phyloP scores from a whole-genome alignment of 1,284 basidiomycete genomes.

The Puccinia brachypodii region DNA sequence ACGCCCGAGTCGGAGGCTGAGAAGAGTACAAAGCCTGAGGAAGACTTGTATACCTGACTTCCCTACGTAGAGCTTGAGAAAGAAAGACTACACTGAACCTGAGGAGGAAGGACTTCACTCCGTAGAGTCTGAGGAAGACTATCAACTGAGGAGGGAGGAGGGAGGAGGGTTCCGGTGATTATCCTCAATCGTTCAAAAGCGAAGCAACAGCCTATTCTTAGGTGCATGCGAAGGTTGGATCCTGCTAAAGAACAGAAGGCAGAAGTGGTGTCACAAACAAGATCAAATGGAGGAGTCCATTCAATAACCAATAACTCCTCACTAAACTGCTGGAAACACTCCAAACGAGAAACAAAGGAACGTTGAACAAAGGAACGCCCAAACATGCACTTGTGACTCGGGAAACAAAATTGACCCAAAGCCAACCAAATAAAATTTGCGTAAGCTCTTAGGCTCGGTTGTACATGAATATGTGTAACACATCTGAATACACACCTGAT shows the following conservation, averaged over 20 bases:
- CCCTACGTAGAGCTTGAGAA: too few relatives aligned
- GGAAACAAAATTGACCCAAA: neutral
- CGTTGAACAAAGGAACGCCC: conserved; percentile 1
- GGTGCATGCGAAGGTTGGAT: neutral
- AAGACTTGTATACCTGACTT: too few relatives aligned
- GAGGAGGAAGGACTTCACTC: too few relatives aligned
- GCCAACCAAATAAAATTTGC: neutral
- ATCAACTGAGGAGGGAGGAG: neutral
- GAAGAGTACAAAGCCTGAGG: too few relatives aligned
- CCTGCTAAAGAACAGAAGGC: neutral
- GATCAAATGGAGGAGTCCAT: neutral
- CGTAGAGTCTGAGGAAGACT: too few relatives aligned
- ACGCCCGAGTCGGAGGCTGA: neutral
- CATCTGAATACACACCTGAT: neutral
- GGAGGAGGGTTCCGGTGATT: neutral
- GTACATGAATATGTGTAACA: neutral
- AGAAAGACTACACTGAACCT: too few relatives aligned
- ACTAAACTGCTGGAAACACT: neutral
- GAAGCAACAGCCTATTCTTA: neutral
- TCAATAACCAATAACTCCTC: neutral
- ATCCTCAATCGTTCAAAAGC: neutral
- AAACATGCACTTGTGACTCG: conserved; percentile 10
- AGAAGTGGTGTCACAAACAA: neutral
- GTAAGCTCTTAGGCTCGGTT: neutral
- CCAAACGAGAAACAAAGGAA: conserved; percentile 13